phyloP scores from a whole-genome alignment of 345 rosid species.

The Euclidium syriacum region DNA sequence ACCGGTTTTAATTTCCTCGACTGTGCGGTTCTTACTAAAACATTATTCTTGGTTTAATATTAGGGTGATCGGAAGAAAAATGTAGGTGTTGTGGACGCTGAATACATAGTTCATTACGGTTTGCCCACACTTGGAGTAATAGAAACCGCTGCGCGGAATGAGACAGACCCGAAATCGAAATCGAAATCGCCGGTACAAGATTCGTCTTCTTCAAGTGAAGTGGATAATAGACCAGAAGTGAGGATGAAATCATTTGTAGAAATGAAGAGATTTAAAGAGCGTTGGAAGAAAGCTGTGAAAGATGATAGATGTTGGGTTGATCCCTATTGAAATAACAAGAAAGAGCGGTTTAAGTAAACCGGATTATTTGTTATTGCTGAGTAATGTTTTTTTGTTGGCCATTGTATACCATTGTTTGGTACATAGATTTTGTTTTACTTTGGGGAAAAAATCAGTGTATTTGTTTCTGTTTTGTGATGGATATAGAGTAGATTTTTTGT shows the following conservation, averaged over 20 bases:
- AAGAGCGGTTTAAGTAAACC: background rate
- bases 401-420: constrained; percentile 13
- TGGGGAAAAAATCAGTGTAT: background rate
- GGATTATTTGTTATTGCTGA: background rate
- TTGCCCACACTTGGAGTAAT: constrained; percentile 69
- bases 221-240: constrained; percentile 61
- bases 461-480: background rate
- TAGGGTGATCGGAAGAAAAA: constrained; percentile 88
- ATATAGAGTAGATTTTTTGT: background rate
- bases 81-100: constrained; percentile 89
- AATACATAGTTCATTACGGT: constrained; percentile 79
- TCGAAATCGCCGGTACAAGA: constrained; percentile 22
- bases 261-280: constrained; percentile 58
- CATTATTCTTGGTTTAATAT: background rate
- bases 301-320: constrained; percentile 85
- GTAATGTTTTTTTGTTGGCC: background rate
- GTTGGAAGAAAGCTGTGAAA: constrained; percentile 64
- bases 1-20: background rate
- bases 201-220: constrained; percentile 19
- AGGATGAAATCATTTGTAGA: constrained; percentile 67
- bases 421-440: constrained; percentile 12
- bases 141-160: constrained; percentile 23
- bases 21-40: background rate
- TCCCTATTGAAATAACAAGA: constrained; percentile 50
- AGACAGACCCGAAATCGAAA: background rate